These are phyloP conservation scores for Clarireedia homoeocarpa DNA, from an alignment of 2,329 filamentous ascomycete genomes.

Conservation along the genomic window DNA sequence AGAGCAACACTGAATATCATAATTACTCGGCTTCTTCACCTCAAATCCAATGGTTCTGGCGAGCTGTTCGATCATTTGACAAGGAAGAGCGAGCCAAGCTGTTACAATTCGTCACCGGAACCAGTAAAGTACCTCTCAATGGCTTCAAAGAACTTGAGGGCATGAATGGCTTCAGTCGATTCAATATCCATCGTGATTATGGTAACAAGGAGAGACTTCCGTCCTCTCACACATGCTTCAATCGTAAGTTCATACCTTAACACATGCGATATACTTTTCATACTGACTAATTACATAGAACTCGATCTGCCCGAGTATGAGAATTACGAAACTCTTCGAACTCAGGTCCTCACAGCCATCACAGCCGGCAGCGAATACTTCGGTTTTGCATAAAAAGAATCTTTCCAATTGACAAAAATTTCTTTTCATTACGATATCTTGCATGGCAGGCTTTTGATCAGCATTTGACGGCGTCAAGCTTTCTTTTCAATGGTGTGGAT, in stretches of 20 bases:
- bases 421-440: slow-evolving; percentile 20
- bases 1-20: slow-evolving; percentile 97
- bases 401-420: slow-evolving; percentile 11
- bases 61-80: slow-evolving; percentile 92
- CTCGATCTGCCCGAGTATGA: slow-evolving; percentile 98
- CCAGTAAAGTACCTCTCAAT: slow-evolving; percentile 95
- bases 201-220: slow-evolving; percentile 92
- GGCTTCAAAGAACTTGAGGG: slow-evolving; percentile 98
- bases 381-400: slow-evolving; percentile 69
- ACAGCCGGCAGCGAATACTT: slow-evolving; percentile 98
- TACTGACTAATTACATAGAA: slow-evolving; percentile 46
- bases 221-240: slow-evolving; percentile 97
- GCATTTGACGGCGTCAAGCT: slow-evolving; percentile 27
- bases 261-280: slow-evolving; percentile 3
- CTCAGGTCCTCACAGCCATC: slow-evolving; percentile 88
- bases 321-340: slow-evolving; percentile 82
- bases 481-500: slow-evolving; percentile 17
- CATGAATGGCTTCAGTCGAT: slow-evolving; percentile 96
- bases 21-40: slow-evolving; percentile 92
- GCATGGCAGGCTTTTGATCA: slow-evolving; percentile 27
- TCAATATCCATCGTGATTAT: slow-evolving; percentile 98
- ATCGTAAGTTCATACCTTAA: slow-evolving; percentile 61
- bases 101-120: slow-evolving; percentile 95
- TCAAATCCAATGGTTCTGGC: slow-evolving; percentile 99
- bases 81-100: slow-evolving; percentile 98